phyloP scores from a whole-genome alignment of 2,329 filamentous ascomycete species.

The Botrytis hyacinthi region DNA sequence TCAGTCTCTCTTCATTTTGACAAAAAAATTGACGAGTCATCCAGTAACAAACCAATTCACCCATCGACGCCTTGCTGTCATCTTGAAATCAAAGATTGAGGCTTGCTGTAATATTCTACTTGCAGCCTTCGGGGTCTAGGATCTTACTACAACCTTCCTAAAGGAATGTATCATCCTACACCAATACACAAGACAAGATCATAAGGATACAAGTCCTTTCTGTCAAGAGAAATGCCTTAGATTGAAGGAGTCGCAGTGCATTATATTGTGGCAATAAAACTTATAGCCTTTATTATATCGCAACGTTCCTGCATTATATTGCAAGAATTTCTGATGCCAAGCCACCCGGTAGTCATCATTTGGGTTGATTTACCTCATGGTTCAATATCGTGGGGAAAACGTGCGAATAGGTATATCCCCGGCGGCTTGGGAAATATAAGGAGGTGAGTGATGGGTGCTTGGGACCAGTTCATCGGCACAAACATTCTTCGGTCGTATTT shows the following conservation, averaged over 20 bases:
- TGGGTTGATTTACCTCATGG: neutral
- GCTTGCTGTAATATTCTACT: neutral
- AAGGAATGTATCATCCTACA: neutral
- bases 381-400: conserved; percentile 7
- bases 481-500: neutral
- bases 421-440: neutral
- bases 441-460: neutral
- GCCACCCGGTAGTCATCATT: neutral
- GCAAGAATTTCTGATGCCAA: neutral
- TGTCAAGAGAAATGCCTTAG: conserved; percentile 6
- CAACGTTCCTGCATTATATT: neutral
- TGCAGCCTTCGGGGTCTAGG: neutral
- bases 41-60: neutral
- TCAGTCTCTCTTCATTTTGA: neutral
- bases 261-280: neutral
- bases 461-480: neutral
- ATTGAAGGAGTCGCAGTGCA: neutral
- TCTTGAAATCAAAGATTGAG: neutral
- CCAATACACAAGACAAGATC: neutral
- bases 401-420: neutral
- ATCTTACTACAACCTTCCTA: neutral
- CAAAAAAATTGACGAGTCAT: neutral
- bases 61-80: neutral
- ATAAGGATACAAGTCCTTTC: neutral
- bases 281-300: neutral